phyloP scores from a whole-genome alignment of 2,329 filamentous ascomycete species.

The Trichoderma atroviride region DNA sequence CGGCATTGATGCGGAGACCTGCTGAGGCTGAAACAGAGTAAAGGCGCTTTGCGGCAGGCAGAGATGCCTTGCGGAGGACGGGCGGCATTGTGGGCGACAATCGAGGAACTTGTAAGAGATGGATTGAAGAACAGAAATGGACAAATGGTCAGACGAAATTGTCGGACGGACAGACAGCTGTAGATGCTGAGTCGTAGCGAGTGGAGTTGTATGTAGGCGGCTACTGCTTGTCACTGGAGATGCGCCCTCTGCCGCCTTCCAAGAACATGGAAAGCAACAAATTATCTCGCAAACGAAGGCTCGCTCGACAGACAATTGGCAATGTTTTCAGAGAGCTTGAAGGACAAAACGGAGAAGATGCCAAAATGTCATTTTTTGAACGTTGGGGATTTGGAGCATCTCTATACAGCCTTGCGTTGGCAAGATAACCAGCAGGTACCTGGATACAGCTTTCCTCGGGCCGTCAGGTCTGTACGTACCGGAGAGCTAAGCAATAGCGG shows the following conservation, averaged over 20 bases:
- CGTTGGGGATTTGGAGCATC: not conserved
- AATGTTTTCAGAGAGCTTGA: conserved; percentile 44
- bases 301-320: no score
- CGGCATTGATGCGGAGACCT: conserved; percentile 36
- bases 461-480: not conserved
- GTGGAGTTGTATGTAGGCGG: conserved; percentile 3
- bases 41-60: not conserved
- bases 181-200: not conserved
- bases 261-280: not conserved
- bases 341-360: no score
- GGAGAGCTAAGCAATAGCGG: not conserved
- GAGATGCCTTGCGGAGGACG: not conserved
- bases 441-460: not conserved
- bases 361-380: not conserved
- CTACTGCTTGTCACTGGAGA: not conserved
- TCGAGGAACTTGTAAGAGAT: not conserved
- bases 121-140: not conserved
- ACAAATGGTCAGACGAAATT: not conserved
- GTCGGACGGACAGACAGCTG: not conserved
- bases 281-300: not conserved
- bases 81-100: not conserved
- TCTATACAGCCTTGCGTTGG: not conserved
- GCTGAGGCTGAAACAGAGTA: conserved; percentile 20
- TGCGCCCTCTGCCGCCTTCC: conserved; percentile 17
- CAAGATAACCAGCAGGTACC: not conserved